A percentile compares a stretch with the other conserved stretches of the same genome.
Conservation (phyloP, 2,329 filamentous ascomycete species). For the Colletotrichum tropicale region DNA sequence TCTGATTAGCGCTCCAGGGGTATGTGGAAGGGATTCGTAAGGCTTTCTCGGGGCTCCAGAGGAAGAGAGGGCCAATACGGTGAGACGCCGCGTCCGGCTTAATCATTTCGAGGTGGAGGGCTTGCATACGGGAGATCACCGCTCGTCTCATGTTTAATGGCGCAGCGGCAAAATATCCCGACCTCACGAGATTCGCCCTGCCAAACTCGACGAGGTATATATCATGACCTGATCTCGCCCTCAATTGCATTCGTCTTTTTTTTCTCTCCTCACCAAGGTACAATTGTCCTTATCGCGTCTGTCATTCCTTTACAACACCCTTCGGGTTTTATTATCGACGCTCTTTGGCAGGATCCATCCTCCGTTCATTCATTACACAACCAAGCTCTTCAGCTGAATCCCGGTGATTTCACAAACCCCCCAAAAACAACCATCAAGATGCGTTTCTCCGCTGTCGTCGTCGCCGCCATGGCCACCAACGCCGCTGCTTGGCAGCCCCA, state of each 20-base stretch:
- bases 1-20: background rate
- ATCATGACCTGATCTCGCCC: background rate
- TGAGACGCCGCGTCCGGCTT: background rate
- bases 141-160: slow-evolving; percentile 16
- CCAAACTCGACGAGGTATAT: background rate
- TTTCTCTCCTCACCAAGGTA: background rate
- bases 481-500: slow-evolving; percentile 5
- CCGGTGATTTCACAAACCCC: slow-evolving; percentile 8
- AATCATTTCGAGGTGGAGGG: slow-evolving; percentile 11
- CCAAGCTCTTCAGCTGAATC: background rate
- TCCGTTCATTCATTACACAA: slow-evolving; percentile 7
- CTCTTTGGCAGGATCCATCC: slow-evolving; percentile 17
- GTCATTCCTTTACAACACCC: slow-evolving; percentile 12
- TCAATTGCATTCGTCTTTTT: background rate
- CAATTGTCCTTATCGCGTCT: background rate
- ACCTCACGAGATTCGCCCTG: background rate
- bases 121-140: slow-evolving; percentile 20
- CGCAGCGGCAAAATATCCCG: background rate
- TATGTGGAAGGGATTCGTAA: background rate
- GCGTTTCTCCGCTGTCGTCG: slow-evolving; percentile 18
- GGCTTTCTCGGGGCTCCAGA: background rate
- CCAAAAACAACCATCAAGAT: slow-evolving; percentile 1
- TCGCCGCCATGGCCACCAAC: slow-evolving; percentile 14
- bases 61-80: background rate
- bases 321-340: slow-evolving; percentile 6